Conservation (phyloP, 768 basidiomycete genomes). For the Termitomyces sp. region DNA sequence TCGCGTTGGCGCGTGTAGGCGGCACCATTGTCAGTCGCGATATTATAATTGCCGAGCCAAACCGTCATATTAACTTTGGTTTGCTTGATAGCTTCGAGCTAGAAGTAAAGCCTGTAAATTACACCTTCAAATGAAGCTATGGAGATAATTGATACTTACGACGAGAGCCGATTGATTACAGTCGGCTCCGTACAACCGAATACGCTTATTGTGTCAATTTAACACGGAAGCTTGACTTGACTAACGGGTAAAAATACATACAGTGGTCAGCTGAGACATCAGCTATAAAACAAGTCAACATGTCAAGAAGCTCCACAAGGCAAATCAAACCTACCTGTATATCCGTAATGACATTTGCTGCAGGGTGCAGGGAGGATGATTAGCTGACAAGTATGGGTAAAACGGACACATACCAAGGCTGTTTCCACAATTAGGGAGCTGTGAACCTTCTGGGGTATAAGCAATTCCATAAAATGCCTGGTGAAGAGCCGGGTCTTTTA, state of each 20-base stretch:
- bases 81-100: slow-evolving; percentile 84
- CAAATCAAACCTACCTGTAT: slow-evolving; percentile 46
- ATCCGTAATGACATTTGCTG: slow-evolving; percentile 58
- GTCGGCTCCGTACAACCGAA: slow-evolving; percentile 85
- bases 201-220: slow-evolving; percentile 30
- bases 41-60: slow-evolving; percentile 66
- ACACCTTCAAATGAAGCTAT: neutral
- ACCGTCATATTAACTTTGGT: slow-evolving; percentile 87
- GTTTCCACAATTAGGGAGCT: slow-evolving; percentile 65
- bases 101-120: neutral
- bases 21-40: slow-evolving; percentile 53
- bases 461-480: slow-evolving; percentile 83
- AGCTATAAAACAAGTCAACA: slow-evolving; percentile 36
- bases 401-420: slow-evolving; percentile 28
- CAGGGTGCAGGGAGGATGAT: slow-evolving; percentile 10
- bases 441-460: slow-evolving; percentile 76
- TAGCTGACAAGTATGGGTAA: neutral
- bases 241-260: slow-evolving; percentile 8
- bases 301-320: neutral
- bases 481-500: slow-evolving; percentile 59
- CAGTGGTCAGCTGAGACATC: slow-evolving; percentile 79
- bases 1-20: slow-evolving; percentile 74
- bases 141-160: slow-evolving; percentile 27
- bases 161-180: slow-evolving; percentile 80
- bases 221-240: slow-evolving; percentile 5